Base-by-base conservation (phyloP, 139 green algal species). In the Haematococcus sp. region DNA sequence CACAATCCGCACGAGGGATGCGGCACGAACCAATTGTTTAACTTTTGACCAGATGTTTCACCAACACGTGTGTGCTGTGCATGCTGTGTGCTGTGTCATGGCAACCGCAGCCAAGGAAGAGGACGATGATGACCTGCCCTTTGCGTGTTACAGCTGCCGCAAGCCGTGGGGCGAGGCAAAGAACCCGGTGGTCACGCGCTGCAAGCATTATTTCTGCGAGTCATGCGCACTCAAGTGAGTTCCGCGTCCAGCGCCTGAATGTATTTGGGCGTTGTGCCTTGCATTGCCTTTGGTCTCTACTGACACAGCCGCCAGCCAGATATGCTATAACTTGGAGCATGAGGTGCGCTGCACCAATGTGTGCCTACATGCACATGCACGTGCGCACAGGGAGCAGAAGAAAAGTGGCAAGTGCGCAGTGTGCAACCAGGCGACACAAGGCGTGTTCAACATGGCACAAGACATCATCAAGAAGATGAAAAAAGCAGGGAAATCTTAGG, bases 201-300 rank as follows among this genome's bases (percentile, higher is more conserved):
- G 96, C 89, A 84, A 82, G 70, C 96, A 99, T 83, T 99, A 98
- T 77, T 99, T 99, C 63, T 99, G 96, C 68, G 95, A 99, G 74
- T 83, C 85, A 33, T 99, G 96, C 78, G 96, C 96, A 4, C 83
- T 99, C 55, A 92, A 97, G 88, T 86, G 32, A 81, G 79, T 75
- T 13, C 19, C 22, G 20, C 9, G 7, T 49, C 7, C 7, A 49
- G 40, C 9, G 31, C 46, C 56, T 27, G 11, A 17, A 17, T 27
- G 54, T 33, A 56, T 63, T 15, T 17, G n/a, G n/a, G n/a, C n/a
- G 28, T 63, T 13, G 46, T 55, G 15, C 15, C 15, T 55, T 55
- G 46, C 46, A 55, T 55, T 55, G 46, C 46, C 15, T 28, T 61
- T 31, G 40, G 40, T 49, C n/a, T n/a, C n/a, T 49, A 49, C 40